phyloP scores from a whole-genome alignment of 2,329 filamentous ascomycete species.

The Lachnellula subtilissima region DNA sequence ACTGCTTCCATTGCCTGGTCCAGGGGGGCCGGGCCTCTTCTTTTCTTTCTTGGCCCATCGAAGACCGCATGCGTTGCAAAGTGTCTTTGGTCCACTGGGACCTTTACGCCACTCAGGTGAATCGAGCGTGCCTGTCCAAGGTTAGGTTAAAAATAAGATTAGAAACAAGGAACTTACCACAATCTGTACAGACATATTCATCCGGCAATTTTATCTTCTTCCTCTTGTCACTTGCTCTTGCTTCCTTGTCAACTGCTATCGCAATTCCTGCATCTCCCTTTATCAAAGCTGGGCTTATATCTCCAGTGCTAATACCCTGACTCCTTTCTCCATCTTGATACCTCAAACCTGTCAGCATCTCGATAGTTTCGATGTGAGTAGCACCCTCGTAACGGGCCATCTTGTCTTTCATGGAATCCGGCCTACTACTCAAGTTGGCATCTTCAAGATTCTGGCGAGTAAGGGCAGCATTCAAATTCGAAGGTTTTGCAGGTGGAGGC shows the following conservation, averaged over 20 bases:
- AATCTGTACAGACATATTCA: conserved; percentile 94
- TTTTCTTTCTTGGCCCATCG: conserved; percentile 79
- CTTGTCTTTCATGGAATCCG: conserved; percentile 77
- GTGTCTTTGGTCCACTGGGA: conserved; percentile 84
- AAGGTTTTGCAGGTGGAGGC: conserved; percentile 61
- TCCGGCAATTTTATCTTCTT: conserved; percentile 78
- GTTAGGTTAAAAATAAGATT: conserved; percentile 2
- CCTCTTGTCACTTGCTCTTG: conserved; percentile 68
- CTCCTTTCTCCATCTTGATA: conserved; percentile 88
- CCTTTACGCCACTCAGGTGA: conserved; percentile 96
- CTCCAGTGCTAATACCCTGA: conserved; percentile 80
- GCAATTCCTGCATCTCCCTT: conserved; percentile 83
- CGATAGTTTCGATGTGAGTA: conserved; percentile 79
- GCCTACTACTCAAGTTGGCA: conserved; percentile 56
- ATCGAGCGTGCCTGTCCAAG: conserved; percentile 64
- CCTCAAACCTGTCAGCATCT: conserved; percentile 84
- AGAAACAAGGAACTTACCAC: conserved; percentile 50
- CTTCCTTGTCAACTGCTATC: conserved; percentile 74
- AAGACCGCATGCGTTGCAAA: conserved; percentile 90
- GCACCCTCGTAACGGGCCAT: conserved; percentile 76
- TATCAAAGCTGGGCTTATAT: conserved; percentile 73
- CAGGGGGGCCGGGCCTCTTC: conserved; percentile 41
- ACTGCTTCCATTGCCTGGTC: conserved; percentile 2
- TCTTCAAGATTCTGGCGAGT: conserved; percentile 79
- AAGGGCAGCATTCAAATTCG: conserved; percentile 59